Evolutionary conservation across 257 asterid species (phyloP), one percentile per base, ranked within the genome.

Genomic region (Cynanchum wilfordii): DNA sequence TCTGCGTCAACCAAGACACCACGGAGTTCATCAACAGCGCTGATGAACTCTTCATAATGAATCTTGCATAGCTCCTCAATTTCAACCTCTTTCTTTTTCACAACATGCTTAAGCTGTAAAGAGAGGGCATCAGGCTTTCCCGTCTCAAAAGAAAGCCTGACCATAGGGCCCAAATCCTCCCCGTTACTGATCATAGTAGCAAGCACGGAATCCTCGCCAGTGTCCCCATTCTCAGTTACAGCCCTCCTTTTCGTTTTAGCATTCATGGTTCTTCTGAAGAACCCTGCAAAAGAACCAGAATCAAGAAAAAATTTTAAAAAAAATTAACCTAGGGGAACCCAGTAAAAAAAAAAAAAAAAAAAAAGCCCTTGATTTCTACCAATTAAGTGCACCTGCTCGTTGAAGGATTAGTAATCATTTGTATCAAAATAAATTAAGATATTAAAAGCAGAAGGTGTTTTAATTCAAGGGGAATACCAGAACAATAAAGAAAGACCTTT

Each of bases 51-150:
- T 80, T 93, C 98, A 1, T 93, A 93, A 30, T 93, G 98, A 70
- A 93, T 89, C 87, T 93, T 93, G 81, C 97, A 93, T 25, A 93
- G 91, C 73, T 93, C 98, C 85, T 93, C 98, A 3, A 93, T 93
- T 73, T 90, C 98, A 38, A 87, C 89, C 80, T 93, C 97, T 80
- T 93, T 90, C 84, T 87, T 93, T 65, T 82, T 89, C 25, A 89
- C 97, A 0, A 88, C 85, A 75, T 74, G 78, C 79, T 83, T 93
- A 56, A 93, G 93, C 89, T 93, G 98, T 70, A 76, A 89, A 71
- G 91, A 55, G 36, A 93, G 94, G 42, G 91, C 79, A 59, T 93
- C 97, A 3, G 97, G 98, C 79, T 85, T 86, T 47, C 91, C 89
- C 1, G 88, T 82, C 79, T 93, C 97, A 56, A 93, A 90, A 44